Base-by-base conservation (phyloP, 2,329 filamentous ascomycete genomes). In the Lecanicillium sp. region DNA sequence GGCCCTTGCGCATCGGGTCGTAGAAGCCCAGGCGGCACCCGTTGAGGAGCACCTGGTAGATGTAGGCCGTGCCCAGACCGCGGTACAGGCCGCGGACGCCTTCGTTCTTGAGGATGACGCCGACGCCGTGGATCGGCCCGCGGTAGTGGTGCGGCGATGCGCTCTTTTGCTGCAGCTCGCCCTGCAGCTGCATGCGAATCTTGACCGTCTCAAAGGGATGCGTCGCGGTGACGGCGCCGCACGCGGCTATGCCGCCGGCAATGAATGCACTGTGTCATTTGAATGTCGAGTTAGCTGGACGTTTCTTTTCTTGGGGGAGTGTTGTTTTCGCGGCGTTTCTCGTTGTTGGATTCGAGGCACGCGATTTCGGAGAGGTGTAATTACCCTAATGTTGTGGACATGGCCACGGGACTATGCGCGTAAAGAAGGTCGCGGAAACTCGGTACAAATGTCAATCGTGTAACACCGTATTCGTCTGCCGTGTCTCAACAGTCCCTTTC, bases 201-300 rank as follows among this genome's bases (percentile, higher is more conserved):
- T 98, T 98, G 60, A 98, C 88, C 11, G 90, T 97, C 67, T 98
- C 92, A 68, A 97, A 97, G 41, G 89, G 89, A 65, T 98, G 92
- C 36, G 92, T 97, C 49, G 94, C 89, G 29, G 90, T 97, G 42
- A 98, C 92, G 48, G 92, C 92, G 57, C 92, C 92, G 66, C 90
- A 97, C 49, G 92, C 92, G 58, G 92, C 92, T 57, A 98, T 85
- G 59, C 92, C 92, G 59, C 92, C 92, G 41, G 92, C 90, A 55
- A 97, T 79, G 71, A 98, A 98, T 45, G 88, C 87, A 50, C 89
- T 79, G 52, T 17, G 5, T 27, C 13, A 20, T n/a, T n/a, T 7
- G 6, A 13, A 13, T 34, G 11, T 27, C 12, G 22, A 4, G 34
- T 41, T 19, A 37, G 39, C 30, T 33, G 10, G 5, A 18, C 14